Evolutionary conservation across 805 yeast species (phyloP).

Genomic region (Brettanomyces sp.): DNA sequence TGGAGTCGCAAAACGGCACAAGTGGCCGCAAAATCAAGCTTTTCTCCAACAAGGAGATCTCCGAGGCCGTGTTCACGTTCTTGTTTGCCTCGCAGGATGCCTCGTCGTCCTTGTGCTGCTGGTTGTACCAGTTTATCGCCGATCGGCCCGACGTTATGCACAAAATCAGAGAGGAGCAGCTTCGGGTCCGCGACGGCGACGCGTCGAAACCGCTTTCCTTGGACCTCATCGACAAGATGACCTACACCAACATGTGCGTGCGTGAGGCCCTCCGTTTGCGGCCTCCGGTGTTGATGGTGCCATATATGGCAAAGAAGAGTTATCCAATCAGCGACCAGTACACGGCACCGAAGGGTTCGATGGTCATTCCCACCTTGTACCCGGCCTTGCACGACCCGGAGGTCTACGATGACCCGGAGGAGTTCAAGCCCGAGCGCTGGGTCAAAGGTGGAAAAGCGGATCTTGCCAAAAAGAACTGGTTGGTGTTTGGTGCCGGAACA

Average conservation of each 20-base stretch:
- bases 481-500: constrained; percentile 95
- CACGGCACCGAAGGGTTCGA: constrained; percentile 93
- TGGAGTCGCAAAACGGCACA: constrained; percentile 28
- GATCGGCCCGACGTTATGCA: constrained; percentile 87
- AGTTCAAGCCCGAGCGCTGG: constrained; percentile 96
- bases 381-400: constrained; percentile 98
- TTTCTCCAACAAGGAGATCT: constrained; percentile 82
- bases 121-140: constrained; percentile 94
- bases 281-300: constrained; percentile 98
- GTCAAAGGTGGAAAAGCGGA: constrained; percentile 63
- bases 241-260: constrained; percentile 82
- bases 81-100: constrained; percentile 98
- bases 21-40: constrained; percentile 60
- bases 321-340: constrained; percentile 79
- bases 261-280: constrained; percentile 88
- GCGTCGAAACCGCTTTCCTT: constrained; percentile 51
- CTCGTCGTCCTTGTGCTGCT: constrained; percentile 91
- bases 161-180: constrained; percentile 88
- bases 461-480: constrained; percentile 81
- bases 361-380: constrained; percentile 92
- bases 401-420: constrained; percentile 90
- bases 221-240: constrained; percentile 78
- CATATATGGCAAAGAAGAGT: constrained; percentile 80
- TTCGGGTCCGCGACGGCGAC: constrained; percentile 72
- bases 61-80: constrained; percentile 94